Conservation (phyloP, 441 rosid genomes). For the Croton laevigatus region DNA sequence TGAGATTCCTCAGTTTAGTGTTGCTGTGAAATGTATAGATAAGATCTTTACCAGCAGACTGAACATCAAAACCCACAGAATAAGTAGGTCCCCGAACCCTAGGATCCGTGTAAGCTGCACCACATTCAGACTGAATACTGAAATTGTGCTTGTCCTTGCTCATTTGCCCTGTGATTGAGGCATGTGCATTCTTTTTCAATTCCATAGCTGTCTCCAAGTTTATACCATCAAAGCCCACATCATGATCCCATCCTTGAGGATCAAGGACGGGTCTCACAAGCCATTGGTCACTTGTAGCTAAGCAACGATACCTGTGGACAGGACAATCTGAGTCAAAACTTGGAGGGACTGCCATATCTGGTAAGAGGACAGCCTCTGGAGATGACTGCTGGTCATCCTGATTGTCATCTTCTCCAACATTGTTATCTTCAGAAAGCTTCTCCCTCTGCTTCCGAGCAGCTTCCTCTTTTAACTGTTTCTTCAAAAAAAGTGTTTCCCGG, state of each 20-base stretch:
- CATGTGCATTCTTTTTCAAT: conserved; percentile 42
- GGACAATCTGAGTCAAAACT: conserved; percentile 76
- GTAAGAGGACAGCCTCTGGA: conserved; percentile 58
- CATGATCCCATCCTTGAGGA: conserved; percentile 96
- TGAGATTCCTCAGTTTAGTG: conserved; percentile 54
- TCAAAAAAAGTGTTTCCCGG: conserved; percentile 75
- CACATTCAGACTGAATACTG: conserved; percentile 72
- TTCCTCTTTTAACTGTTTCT: conserved; percentile 80
- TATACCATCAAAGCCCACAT: conserved; percentile 88
- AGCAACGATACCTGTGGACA: conserved; percentile 60
- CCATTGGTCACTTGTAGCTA: conserved; percentile 58
- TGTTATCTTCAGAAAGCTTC: conserved; percentile 44
- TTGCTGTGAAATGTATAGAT: conserved; percentile 58
- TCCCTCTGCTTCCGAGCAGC: conserved; percentile 43
- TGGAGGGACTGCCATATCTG: conserved; percentile 77
- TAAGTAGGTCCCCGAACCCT: conserved; percentile 47
- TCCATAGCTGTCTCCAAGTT: conserved; percentile 69
- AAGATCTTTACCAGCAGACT: conserved; percentile 72
- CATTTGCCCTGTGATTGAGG: conserved; percentile 70
- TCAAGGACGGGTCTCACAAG: conserved; percentile 81
- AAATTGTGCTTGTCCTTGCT: conserved; percentile 78
- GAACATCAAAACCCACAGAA: conserved; percentile 67
- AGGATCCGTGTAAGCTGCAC: conserved; percentile 51
- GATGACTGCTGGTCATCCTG: conserved; percentile 32
- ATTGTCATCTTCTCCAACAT: conserved; percentile 26